phyloP scores from a whole-genome alignment of 805 yeast species.

The Saturnispora dispora region DNA sequence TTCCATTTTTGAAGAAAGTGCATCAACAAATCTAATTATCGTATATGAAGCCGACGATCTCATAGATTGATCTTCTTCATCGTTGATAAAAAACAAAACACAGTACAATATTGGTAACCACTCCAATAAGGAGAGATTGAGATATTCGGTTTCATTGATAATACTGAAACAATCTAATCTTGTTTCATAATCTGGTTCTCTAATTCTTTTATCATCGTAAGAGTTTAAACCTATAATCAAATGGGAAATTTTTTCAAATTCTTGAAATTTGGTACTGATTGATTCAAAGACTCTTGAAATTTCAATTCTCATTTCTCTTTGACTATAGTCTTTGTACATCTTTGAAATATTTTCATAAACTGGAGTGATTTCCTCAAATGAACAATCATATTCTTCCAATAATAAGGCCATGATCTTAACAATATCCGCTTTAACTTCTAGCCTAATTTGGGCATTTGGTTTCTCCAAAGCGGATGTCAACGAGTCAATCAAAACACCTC shows the following conservation, averaged over 20 bases:
- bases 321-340: constrained; percentile 50
- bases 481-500: constrained; percentile 44
- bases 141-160: constrained; percentile 49
- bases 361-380: constrained; percentile 39
- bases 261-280: constrained; percentile 44
- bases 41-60: constrained; percentile 67
- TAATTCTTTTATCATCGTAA: constrained; percentile 49
- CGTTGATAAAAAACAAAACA: constrained; percentile 62
- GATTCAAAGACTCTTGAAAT: constrained; percentile 52
- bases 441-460: constrained; percentile 42
- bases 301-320: constrained; percentile 50
- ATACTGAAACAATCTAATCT: constrained; percentile 58
- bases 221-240: constrained; percentile 65
- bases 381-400: constrained; percentile 43
- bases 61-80: constrained; percentile 69
- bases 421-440: constrained; percentile 46
- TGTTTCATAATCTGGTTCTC: constrained; percentile 71
- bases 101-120: constrained; percentile 77
- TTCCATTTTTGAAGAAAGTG: constrained; percentile 28
- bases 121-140: constrained; percentile 38
- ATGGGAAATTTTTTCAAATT: constrained; percentile 36
- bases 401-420: constrained; percentile 49
- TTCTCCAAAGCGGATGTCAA: constrained; percentile 53
- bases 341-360: constrained; percentile 24
- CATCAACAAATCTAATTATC: constrained; percentile 57